Percentiles rank a stretch among this genome's conserved stretches.
These are phyloP conservation scores for Asterella californica DNA, from an alignment of 225 moss, liverwort and hornwort genomes.

Conservation along the genomic window DNA sequence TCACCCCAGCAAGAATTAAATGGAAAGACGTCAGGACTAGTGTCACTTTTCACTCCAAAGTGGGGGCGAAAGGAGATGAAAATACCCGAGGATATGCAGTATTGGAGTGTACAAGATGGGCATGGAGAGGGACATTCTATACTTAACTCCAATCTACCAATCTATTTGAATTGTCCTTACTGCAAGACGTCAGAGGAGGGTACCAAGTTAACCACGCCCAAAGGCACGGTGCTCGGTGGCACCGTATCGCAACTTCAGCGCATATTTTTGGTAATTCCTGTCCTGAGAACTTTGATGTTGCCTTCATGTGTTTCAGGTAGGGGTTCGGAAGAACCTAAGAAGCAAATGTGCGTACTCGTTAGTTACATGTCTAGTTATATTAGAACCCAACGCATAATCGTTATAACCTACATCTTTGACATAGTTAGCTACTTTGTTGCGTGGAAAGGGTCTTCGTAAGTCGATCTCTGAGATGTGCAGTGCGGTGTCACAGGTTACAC, in stretches of 20 bases:
- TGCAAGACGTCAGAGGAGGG: conserved; percentile 64
- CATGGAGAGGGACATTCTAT: conserved; percentile 72
- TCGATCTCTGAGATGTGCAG: background rate
- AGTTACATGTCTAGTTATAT: background rate
- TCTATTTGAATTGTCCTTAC: conserved; percentile 87
- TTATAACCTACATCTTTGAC: background rate
- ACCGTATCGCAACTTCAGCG: conserved; percentile 95
- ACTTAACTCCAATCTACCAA: conserved; percentile 78
- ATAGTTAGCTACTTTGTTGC: background rate
- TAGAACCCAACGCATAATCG: background rate
- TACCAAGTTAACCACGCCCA: conserved; percentile 41
- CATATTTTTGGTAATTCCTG: conserved; percentile 66
- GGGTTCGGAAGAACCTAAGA: background rate
- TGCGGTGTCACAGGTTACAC: conserved; percentile 67
- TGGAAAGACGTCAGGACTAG: conserved; percentile 13
- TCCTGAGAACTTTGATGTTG: background rate
- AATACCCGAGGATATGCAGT: conserved; percentile 42
- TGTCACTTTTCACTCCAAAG: conserved; percentile 15
- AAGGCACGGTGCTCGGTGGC: conserved; percentile 59
- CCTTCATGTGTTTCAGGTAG: background rate
- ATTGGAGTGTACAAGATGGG: conserved; percentile 51
- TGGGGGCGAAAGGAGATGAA: conserved; percentile 28
- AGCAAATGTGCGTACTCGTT: background rate
- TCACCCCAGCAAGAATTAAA: conserved; percentile 8
- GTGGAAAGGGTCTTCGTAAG: background rate